phyloP scores from a whole-genome alignment of 768 basidiomycete genomes.

The Mycena haematopus region DNA sequence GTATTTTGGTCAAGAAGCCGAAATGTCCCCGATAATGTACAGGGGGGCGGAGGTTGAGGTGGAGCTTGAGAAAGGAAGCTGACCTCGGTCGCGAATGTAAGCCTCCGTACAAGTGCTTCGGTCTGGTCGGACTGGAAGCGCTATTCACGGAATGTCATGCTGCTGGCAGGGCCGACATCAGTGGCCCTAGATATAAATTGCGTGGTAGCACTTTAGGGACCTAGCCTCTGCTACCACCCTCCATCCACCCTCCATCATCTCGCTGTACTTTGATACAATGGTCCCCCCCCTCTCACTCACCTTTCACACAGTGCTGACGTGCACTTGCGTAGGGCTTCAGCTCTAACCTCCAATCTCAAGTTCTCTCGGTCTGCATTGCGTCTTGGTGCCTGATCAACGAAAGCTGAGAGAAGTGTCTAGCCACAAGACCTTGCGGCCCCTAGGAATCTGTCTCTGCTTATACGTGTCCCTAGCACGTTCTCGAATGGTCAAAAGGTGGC shows the following conservation, averaged over 20 bases:
- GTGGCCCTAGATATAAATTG: slow-evolving; percentile 1
- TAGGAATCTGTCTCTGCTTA: slow-evolving; percentile 7
- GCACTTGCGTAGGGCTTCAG: background rate
- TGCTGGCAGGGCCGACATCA: slow-evolving; percentile 11
- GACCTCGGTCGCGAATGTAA: background rate
- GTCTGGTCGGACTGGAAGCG: slow-evolving; percentile 1
- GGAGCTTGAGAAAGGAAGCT: background rate
- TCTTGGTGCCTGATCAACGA: background rate
- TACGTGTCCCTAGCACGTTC: slow-evolving; percentile 6
- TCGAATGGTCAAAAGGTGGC: slow-evolving; percentile 8
- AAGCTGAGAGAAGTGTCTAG: background rate
- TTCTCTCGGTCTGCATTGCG: slow-evolving; percentile 5
- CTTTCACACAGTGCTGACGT: background rate
- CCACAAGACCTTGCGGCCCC: background rate
- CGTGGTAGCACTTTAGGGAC: background rate
- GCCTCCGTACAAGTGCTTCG: slow-evolving; percentile 6
- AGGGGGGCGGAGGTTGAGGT: background rate
- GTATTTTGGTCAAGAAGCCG: slow-evolving; percentile 1
- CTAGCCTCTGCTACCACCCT: too few relatives aligned
- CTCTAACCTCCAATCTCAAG: background rate
- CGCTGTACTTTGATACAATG: background rate
- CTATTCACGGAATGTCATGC: slow-evolving; percentile 9
- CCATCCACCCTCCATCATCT: background rate
- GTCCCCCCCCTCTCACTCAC: background rate
- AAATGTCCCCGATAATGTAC: slow-evolving; percentile 19